These are phyloP conservation scores for Penstemon newberryi DNA, from an alignment of 257 asterid species.

Conservation along the genomic window DNA sequence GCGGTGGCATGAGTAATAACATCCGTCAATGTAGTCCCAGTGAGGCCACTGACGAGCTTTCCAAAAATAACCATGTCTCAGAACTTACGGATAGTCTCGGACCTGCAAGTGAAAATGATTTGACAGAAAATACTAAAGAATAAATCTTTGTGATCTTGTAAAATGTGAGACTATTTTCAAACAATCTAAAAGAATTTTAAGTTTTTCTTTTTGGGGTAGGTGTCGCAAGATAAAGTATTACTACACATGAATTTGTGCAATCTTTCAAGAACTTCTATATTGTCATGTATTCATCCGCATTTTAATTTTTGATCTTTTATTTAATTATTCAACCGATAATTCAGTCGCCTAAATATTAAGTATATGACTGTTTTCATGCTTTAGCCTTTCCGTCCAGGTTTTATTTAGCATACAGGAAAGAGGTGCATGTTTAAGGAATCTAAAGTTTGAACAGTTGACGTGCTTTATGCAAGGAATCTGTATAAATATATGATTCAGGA, in stretches of 20 bases:
- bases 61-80: slow-evolving; percentile 55
- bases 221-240: background rate
- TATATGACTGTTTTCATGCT: slow-evolving; percentile 20
- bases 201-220: background rate
- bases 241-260: too few relatives aligned
- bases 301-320: too few relatives aligned
- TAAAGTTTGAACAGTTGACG: slow-evolving; percentile 6
- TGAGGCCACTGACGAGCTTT: slow-evolving; percentile 51
- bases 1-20: slow-evolving; percentile 36
- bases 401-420: slow-evolving; percentile 55
- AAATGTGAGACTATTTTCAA: background rate
- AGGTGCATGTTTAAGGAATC: slow-evolving; percentile 12
- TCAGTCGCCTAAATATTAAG: background rate
- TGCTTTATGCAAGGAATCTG: slow-evolving; percentile 19
- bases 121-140: slow-evolving; percentile 34
- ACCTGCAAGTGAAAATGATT: slow-evolving; percentile 29
- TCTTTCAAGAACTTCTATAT: too few relatives aligned
- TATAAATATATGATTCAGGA: slow-evolving; percentile 22
- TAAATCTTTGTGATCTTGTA: too few relatives aligned
- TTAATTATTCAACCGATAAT: background rate
- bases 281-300: too few relatives aligned
- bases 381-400: slow-evolving; percentile 50
- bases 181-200: too few relatives aligned
- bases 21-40: slow-evolving; percentile 56
- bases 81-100: slow-evolving; percentile 63